Conservation (phyloP, 352 stramenopile genomes). For the Globisporangium iwayamae region DNA sequence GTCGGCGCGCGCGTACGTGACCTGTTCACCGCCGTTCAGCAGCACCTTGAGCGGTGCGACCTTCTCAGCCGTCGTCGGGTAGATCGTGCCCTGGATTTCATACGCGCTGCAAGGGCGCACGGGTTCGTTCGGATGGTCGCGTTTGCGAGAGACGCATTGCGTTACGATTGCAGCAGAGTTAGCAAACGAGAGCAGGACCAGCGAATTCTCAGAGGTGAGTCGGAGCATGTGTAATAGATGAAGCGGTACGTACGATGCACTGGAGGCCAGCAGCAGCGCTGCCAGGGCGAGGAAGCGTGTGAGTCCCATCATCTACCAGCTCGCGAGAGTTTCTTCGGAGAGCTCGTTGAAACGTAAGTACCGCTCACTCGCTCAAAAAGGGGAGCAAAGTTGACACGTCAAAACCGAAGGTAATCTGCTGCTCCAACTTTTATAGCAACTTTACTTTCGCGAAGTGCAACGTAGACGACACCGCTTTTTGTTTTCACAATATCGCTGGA, state of each 20-base stretch:
- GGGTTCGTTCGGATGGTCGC: no score
- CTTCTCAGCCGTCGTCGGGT: conserved; percentile 44
- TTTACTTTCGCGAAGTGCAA: no score
- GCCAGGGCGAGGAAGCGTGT: conserved; percentile 28
- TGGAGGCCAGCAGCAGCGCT: conserved; percentile 30
- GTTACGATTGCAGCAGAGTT: not conserved
- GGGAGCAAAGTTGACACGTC: no score
- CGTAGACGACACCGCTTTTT: no score
- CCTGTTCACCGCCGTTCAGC: conserved; percentile 71
- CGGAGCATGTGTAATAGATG: not conserved
- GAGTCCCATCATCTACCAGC: conserved; percentile 22
- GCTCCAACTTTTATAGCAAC: no score
- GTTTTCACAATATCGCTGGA: no score
- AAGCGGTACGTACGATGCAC: conserved; percentile 14
- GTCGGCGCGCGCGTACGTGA: conserved; percentile 58
- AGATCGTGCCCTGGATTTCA: conserved; percentile 58
- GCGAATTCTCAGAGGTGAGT: not conserved
- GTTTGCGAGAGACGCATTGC: conserved; percentile 7
- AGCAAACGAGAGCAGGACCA: not conserved
- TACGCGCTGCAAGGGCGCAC: conserved; percentile 26
- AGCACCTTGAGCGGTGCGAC: conserved; percentile 60
- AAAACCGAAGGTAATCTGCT: no score
- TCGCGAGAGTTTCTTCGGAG: not conserved
- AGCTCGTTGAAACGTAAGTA: not conserved
- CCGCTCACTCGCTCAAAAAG: not conserved